Evolutionary conservation across 148 eudicot species (phyloP).

Genomic region (Vaccinium vitisidaea): DNA sequence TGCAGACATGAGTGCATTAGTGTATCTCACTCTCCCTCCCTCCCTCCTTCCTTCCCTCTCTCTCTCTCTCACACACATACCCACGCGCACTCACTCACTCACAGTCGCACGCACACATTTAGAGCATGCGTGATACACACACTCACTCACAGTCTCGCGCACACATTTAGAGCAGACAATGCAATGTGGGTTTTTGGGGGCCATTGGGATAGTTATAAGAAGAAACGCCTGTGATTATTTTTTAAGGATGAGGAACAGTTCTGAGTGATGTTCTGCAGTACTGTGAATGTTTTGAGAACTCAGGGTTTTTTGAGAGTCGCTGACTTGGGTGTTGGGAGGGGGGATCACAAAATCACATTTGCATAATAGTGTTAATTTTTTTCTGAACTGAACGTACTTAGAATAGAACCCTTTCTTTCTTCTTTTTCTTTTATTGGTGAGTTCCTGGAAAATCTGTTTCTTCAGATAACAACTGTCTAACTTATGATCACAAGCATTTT

Average conservation of each 20-base stretch:
- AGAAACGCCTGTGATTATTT: neutral
- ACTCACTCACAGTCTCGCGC: neutral
- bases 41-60: neutral
- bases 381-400: neutral
- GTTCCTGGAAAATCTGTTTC: neutral
- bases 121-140: too few relatives aligned
- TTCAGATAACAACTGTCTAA: neutral
- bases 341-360: neutral
- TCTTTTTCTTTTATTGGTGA: neutral
- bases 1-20: conserved; percentile 89
- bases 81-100: neutral
- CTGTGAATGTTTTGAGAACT: neutral
- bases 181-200: neutral
- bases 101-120: neutral
- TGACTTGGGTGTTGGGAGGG: neutral
- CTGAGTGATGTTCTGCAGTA: neutral
- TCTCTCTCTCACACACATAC: neutral
- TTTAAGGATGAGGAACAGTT: neutral
- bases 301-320: neutral
- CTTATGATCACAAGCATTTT: neutral
- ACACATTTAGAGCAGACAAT: neutral
- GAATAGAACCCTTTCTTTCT: neutral
- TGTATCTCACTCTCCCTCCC: conserved; percentile 52
- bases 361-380: neutral
- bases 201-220: neutral